Percentiles rank a stretch among this genome's conserved stretches.
Conservation (phyloP, 148 eudicot genomes). For the Bassia scoparia region DNA sequence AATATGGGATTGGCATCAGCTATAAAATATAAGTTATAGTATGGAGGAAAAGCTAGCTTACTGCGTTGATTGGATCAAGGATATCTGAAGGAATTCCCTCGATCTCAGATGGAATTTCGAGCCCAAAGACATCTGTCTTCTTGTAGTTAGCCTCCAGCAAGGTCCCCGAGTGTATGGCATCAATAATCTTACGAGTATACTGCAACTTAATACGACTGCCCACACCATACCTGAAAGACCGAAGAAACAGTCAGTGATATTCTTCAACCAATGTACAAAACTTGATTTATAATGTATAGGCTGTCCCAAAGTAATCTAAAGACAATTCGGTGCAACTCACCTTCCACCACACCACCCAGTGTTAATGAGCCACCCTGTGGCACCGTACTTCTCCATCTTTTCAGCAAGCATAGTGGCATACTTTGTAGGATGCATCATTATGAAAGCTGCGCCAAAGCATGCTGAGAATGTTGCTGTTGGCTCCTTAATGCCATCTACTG, state of each 20-base stretch:
- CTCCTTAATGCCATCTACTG: conserved; percentile 73
- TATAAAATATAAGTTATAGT: not conserved
- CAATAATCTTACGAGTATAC: conserved; percentile 68
- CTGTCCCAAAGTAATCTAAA: not conserved
- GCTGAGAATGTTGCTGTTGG: conserved; percentile 82
- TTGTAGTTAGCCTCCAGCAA: conserved; percentile 46
- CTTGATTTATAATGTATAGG: not conserved
- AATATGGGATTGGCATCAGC: too few relatives aligned
- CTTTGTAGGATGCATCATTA: conserved; percentile 78
- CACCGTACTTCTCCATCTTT: conserved; percentile 71
- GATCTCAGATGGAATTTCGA: conserved; percentile 62
- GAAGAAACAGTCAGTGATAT: too few relatives aligned
- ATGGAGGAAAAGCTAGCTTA: conserved; percentile 25
- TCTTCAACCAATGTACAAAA: not conserved
- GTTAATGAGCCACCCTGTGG: conserved; percentile 82
- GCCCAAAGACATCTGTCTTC: conserved; percentile 71
- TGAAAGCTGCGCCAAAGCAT: conserved; percentile 82
- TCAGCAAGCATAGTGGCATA: conserved; percentile 80
- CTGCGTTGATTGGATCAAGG: conserved; percentile 72
- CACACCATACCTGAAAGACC: conserved; percentile 55
- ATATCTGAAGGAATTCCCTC: conserved; percentile 76
- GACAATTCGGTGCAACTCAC: conserved; percentile 25
- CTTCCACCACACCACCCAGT: conserved; percentile 91
- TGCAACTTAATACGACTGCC: conserved; percentile 76
- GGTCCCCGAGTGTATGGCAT: conserved; percentile 66